These are phyloP conservation scores for Scutellaria galericulata DNA, from an alignment of 257 asterid species.

Conservation along the genomic window DNA sequence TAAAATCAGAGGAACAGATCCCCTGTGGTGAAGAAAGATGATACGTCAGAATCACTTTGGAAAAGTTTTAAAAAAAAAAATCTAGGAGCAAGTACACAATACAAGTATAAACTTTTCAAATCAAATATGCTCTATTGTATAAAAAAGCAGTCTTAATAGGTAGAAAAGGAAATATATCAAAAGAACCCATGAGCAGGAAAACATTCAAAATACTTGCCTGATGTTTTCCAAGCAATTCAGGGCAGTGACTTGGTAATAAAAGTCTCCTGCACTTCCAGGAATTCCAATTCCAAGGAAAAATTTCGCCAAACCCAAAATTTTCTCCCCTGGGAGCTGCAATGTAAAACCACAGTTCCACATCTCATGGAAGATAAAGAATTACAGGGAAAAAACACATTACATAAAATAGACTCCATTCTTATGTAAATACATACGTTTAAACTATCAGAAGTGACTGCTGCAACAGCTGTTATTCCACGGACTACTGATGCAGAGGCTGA, in stretches of 20 bases:
- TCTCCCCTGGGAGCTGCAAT: conserved; percentile 91
- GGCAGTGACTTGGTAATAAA: conserved; percentile 84
- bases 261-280: conserved; percentile 82
- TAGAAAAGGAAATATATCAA: not conserved
- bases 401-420: not conserved
- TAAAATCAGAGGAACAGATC: conserved; percentile 77
- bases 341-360: conserved; percentile 34
- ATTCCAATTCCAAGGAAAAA: conserved; percentile 84
- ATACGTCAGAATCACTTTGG: conserved; percentile 29
- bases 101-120: conserved; percentile 11
- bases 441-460: conserved; percentile 62
- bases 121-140: not conserved
- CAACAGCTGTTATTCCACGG: conserved; percentile 82
- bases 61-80: conserved; percentile 8
- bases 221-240: conserved; percentile 73
- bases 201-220: conserved; percentile 50
- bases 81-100: not conserved
- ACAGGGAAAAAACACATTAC: not conserved
- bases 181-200: conserved; percentile 12
- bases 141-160: conserved; percentile 14
- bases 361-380: conserved; percentile 15
- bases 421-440: conserved; percentile 57
- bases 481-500: conserved; percentile 85
- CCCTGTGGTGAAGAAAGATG: conserved; percentile 51
- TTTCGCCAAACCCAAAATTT: conserved; percentile 81